These are phyloP conservation scores for Ophiocordyceps australis DNA, from an alignment of 2,329 filamentous ascomycete genomes.

Conservation along the genomic window DNA sequence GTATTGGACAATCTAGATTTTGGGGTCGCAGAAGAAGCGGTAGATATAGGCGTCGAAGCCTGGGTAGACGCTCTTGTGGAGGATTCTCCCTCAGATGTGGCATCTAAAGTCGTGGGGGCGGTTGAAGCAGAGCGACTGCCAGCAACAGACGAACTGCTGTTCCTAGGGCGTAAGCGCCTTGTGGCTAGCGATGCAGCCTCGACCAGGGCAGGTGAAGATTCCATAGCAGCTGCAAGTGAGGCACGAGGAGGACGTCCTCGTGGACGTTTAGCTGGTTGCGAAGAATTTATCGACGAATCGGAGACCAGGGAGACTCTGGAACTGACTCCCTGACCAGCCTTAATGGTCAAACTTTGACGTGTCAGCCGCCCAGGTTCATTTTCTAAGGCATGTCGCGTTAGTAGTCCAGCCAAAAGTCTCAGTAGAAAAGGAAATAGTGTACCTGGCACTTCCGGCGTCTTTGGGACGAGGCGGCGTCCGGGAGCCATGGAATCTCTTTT, in stretches of 20 bases:
- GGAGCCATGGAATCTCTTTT: too few species aligned
- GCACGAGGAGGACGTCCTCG: constrained; percentile 9
- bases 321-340: constrained; percentile 1
- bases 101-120: constrained; percentile 10
- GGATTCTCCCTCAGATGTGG: constrained; percentile 12
- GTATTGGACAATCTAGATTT: too few species aligned
- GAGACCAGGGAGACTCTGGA: background rate
- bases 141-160: constrained; percentile 4
- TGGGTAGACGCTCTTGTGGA: constrained; percentile 19
- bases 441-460: too few species aligned
- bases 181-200: background rate
- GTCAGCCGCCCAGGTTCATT: too few species aligned
- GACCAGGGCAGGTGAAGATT: constrained; percentile 1
- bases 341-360: constrained; percentile 8
- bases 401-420: too few species aligned
- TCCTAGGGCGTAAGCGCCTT: constrained; percentile 3
- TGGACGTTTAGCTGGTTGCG: constrained; percentile 2
- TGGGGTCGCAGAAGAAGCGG: too few species aligned
- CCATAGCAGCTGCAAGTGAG: constrained; percentile 4
- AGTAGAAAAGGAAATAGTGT: too few species aligned
- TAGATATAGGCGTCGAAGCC: constrained; percentile 13
- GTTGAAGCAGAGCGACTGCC: constrained; percentile 14
- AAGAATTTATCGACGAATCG: constrained; percentile 1
- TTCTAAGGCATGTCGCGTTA: too few species aligned
- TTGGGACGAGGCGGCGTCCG: too few species aligned